Evolutionary conservation across 2,329 filamentous ascomycete species (phyloP), one percentile per base, ranked within the genome.

Genomic region (Phyllachora maydis): DNA sequence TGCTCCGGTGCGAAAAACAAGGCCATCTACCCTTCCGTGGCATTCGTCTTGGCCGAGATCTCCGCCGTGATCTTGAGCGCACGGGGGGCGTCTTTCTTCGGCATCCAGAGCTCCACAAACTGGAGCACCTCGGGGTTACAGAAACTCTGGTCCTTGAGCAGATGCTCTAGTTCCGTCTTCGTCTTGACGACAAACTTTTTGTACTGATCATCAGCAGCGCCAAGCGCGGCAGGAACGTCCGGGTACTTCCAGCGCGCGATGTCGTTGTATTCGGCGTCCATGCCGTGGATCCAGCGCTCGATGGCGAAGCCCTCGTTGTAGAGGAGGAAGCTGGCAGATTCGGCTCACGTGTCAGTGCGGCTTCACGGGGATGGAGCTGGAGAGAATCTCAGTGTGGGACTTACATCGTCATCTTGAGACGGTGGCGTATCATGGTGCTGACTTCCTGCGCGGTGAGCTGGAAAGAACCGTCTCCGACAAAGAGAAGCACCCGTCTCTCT

Each of bases 291-390:
- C 43, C 67, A 76, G 15, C 82, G 68, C 50, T 92, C 82, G 42
- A 90, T 88, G 7, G 81, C 88, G 50, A 77, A 91, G 8, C 82
- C 82, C 19, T 83, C 67, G 43, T 90, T 90, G 57, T 76, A 81
- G 34, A 91, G 73, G 31, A 88, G 59, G 43, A 91, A 85, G 31
- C 65, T 67, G 26, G 23, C 3, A 4, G 17, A 16, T n/a, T 23
- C 16, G 24, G 20, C 12, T 6, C 8, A 4, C n/a, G 12, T 21
- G 2, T 14, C 4, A 10, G 5, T n/a, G n/a, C n/a, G n/a, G n/a
- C n/a, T n/a, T n/a, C n/a, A n/a, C n/a, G n/a, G n/a, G n/a, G n/a
- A n/a, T n/a, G n/a, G n/a, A n/a, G n/a, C n/a, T n/a, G n/a, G n/a
- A n/a, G n/a, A n/a, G n/a, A n/a, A 11, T 22, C 13, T 16, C n/a